Evolutionary conservation across 164 flowering plant genomes (phyloP), one percentile per base, ranked within the genome.

Genomic region (Magnolia kwangsiensis): DNA sequence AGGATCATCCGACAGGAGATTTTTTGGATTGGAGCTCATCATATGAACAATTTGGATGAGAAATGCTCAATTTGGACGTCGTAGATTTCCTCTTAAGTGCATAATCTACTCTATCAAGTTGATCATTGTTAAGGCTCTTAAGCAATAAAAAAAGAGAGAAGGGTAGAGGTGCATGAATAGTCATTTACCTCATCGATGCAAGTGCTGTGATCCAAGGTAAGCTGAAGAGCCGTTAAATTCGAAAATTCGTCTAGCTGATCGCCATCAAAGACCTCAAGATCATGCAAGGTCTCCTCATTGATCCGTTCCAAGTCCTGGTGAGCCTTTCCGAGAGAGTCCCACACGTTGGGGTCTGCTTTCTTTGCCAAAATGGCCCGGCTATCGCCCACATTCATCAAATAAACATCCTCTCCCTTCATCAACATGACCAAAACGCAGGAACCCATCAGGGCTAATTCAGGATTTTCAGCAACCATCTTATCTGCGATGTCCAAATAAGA

Each of bases 391-490:
- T 91, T 92, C 95, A 92, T 89, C 87, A 92, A 75, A 74, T 90
- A 92, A 69, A 90, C 90, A 83, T 90, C 90, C 27, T 90, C 91
- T 9, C 92, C 94, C 69, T 87, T 92, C 93, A 92, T 89, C 84
- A 92, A 59, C 95, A 90, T 91, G 63, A 85, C 95, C 76, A 94
- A 67, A 75, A 92, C 97, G 81, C 98, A 94, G 0, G 98, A 94
- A 20, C 98, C 98, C 96, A 94, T 94, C 75, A 94, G 69, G 75
- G 96, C 92, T 77, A 94, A 71, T 79, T 90, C 98, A 1, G 98
- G 97, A 83, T 90, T 92, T 71, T 88, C 90, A 78, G 19, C 75
- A 1, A 87, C 80, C 94, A 88, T 90, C 82, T 79, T 83, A 81
- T 94, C 95, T 0, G 94, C 91, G 63, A 80, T 74, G 61, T 91